phyloP scores from a whole-genome alignment of 2,329 filamentous ascomycete genomes.

The Arthrobotrys sinensis region DNA sequence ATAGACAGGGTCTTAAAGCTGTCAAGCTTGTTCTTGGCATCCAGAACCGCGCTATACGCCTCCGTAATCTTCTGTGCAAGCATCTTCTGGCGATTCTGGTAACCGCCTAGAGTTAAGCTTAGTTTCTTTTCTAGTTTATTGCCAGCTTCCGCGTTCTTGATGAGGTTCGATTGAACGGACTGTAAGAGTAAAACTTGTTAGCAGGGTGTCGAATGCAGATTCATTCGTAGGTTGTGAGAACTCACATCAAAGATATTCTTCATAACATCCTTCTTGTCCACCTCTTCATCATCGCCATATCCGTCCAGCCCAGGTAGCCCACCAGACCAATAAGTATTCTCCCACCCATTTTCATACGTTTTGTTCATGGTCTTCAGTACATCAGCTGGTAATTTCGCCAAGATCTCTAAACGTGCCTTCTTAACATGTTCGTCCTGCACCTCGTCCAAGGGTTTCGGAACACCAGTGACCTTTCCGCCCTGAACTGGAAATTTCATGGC shows the following conservation, averaged over 20 bases:
- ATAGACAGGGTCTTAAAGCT: conserved; percentile 82
- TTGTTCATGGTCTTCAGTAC: conserved; percentile 71
- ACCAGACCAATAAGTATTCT: conserved; percentile 72
- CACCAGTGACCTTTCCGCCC: conserved; percentile 76
- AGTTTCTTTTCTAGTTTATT: conserved; percentile 96
- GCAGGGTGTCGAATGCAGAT: neutral
- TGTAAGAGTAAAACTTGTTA: conserved; percentile 65
- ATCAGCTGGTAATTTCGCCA: conserved; percentile 76
- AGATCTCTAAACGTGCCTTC: conserved; percentile 82
- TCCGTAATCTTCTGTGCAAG: conserved; percentile 84
- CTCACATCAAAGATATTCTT: conserved; percentile 81
- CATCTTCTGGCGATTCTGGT: conserved; percentile 86
- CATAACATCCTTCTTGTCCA: conserved; percentile 77
- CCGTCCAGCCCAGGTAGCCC: conserved; percentile 84
- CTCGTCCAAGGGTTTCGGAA: conserved; percentile 73
- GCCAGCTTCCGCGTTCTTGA: conserved; percentile 81
- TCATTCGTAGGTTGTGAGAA: conserved; percentile 49
- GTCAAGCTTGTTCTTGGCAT: conserved; percentile 79
- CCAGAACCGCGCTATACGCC: conserved; percentile 80
- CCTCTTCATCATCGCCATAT: conserved; percentile 83
- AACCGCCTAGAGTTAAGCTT: conserved; percentile 87
- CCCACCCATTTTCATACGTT: conserved; percentile 70
- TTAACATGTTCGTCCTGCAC: conserved; percentile 81
- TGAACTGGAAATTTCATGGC: conserved; percentile 81
- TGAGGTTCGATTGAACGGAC: conserved; percentile 81